Conservation (phyloP, 2,329 filamentous ascomycete species). For the Didymella pomorum region DNA sequence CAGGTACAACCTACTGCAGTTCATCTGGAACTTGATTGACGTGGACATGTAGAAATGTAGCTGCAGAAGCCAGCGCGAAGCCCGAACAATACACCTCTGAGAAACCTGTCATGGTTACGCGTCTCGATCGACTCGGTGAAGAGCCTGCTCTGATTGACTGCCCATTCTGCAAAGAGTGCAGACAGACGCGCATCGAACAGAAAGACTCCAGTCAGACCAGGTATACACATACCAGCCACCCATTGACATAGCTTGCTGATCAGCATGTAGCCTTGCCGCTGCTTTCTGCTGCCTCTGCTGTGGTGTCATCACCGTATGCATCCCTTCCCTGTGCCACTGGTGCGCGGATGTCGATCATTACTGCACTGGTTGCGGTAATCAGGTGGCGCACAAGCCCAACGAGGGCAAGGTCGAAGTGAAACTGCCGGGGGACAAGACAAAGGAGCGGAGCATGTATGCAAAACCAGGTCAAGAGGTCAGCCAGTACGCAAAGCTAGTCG, state of each 20-base stretch:
- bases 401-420: not conserved
- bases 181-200: not conserved
- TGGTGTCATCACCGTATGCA: not conserved
- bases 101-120: not conserved
- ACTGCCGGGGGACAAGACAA: not conserved
- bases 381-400: not conserved
- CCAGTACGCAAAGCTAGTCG: not conserved
- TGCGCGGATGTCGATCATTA: not conserved
- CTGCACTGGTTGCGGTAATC: not conserved
- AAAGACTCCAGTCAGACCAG: not conserved
- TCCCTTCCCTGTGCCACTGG: not conserved
- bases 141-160: not conserved
- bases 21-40: not conserved
- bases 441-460: not conserved
- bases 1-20: not conserved
- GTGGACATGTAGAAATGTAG: not conserved
- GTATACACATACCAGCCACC: not conserved
- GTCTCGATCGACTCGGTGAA: not conserved
- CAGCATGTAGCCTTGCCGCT: not conserved
- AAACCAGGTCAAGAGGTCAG: not conserved
- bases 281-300: not conserved
- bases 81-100: not conserved
- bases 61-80: not conserved
- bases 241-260: not conserved
- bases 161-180: not conserved